Evolutionary conservation across 2,329 filamentous ascomycete species (phyloP), one percentile per base, ranked within the genome.

Genomic region (Rosellinia necatrix): DNA sequence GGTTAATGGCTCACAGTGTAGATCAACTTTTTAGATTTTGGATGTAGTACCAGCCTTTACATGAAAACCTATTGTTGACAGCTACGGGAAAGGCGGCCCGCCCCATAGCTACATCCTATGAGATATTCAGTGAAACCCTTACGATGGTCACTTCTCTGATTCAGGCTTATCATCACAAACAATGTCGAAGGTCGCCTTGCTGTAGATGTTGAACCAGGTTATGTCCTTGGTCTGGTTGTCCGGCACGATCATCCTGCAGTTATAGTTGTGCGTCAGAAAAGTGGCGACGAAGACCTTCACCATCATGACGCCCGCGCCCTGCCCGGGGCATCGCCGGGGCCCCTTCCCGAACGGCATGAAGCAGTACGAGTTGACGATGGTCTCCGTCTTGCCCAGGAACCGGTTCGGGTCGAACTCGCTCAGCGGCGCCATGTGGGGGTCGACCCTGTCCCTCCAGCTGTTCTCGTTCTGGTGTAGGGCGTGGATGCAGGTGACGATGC

Each of bases 281-380:
- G 44, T 38, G 17, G 44, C 44, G 9, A 48, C 15, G 32, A 48
- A 48, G n/a, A 48, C 44, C 21, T 48, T 48, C 2, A 48, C 44
- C 30, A 37, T 48, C 44, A 48, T 48, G n/a, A 48, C 13, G 4
- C 44, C 44, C 4, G 44, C 44, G 13, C 44, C 44, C 21, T 48
- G 44, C 13, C 44, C 44, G 5, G 44, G 44, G n/a, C 30, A 48
- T 5, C 44, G 44, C 22, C 44, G n/a, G 6, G 44, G 44, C 6
- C 44, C 44, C 21, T 48, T 48, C 12, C 44, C 44, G 22, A 48
- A 48, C 22, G 44, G 44, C 44, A 48, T 48, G 44, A 48, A 48
- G 9, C 44, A 48, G 32, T 37, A 37, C 9, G 44, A 48, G 24
- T n/a, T 17, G 3, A 29, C 22, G 21, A 48, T 48, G 21, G 44